phyloP scores from a whole-genome alignment of 2,329 filamentous ascomycete genomes.

The Penicillium sp. region DNA sequence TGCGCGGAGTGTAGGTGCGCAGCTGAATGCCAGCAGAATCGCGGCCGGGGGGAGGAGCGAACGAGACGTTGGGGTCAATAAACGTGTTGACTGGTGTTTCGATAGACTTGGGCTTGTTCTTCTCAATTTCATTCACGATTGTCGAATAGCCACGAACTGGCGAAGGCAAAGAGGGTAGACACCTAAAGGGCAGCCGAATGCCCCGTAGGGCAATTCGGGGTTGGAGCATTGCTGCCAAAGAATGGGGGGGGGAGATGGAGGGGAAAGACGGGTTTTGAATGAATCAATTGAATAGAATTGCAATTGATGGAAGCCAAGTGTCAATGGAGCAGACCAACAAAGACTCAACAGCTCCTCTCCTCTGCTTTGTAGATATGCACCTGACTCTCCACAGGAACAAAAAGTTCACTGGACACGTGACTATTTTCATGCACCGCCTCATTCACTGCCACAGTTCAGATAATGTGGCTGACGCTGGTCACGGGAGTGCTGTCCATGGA shows the following conservation, averaged over 20 bases:
- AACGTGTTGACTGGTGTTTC: conserved; percentile 34
- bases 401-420: conserved; percentile 27
- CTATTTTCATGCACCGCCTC: conserved; percentile 4
- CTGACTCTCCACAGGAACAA: conserved; percentile 13
- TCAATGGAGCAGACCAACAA: conserved; percentile 8
- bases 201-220: conserved; percentile 60
- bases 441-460: neutral
- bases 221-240: conserved; percentile 59
- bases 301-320: neutral
- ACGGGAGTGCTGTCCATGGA: neutral
- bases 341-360: conserved; percentile 3
- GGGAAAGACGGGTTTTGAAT: neutral
- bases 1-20: conserved; percentile 89
- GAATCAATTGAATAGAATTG: conserved; percentile 1
- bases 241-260: neutral
- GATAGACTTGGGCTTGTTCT: conserved; percentile 24
- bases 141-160: conserved; percentile 56
- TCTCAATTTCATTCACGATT: conserved; percentile 40
- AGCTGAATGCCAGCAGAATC: conserved; percentile 52
- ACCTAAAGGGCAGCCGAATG: conserved; percentile 50
- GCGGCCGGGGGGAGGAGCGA: conserved; percentile 48
- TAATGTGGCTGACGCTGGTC: neutral
- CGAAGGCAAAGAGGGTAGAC: conserved; percentile 42
- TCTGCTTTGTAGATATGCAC: conserved; percentile 7
- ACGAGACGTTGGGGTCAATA: conserved; percentile 39